Conservation (phyloP, 331 rosid genomes). For the Quercus phellos region DNA sequence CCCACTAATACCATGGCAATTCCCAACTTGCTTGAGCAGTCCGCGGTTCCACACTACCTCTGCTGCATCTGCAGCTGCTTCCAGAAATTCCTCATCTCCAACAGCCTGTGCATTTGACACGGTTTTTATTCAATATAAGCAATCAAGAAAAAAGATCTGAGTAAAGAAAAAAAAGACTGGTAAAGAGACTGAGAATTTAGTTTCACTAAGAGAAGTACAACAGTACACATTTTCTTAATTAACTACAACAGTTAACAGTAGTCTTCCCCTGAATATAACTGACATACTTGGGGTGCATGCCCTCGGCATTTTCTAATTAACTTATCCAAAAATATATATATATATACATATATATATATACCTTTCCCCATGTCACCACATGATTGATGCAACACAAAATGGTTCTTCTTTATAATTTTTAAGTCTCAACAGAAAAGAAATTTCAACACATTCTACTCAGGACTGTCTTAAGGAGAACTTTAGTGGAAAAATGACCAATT, state of each 20-base stretch:
- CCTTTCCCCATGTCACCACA: too few relatives aligned
- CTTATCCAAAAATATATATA: too few relatives aligned
- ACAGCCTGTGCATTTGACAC: slow-evolving; percentile 31
- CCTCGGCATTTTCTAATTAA: too few relatives aligned
- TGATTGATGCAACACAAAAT: neutral
- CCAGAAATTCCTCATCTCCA: slow-evolving; percentile 48
- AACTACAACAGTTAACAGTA: neutral
- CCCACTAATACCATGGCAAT: slow-evolving; percentile 71
- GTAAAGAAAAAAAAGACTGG: neutral
- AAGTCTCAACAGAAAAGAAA: neutral
- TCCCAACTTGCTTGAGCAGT: slow-evolving; percentile 53
- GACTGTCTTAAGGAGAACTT: neutral
- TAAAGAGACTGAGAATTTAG: neutral
- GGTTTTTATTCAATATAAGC: neutral
- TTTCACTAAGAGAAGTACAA: neutral
- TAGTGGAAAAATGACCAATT: neutral
- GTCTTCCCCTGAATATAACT: too few relatives aligned
- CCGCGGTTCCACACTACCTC: slow-evolving; percentile 60
- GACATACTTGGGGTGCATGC: too few relatives aligned
- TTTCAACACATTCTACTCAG: neutral
- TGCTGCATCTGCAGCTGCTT: slow-evolving; percentile 61
- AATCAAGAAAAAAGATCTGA: neutral
- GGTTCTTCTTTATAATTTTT: neutral
- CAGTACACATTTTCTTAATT: neutral
- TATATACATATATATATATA: too few relatives aligned